These are phyloP conservation scores for Phaffomyces thermotolerans DNA, from an alignment of 805 yeast species.

Conservation along the genomic window DNA sequence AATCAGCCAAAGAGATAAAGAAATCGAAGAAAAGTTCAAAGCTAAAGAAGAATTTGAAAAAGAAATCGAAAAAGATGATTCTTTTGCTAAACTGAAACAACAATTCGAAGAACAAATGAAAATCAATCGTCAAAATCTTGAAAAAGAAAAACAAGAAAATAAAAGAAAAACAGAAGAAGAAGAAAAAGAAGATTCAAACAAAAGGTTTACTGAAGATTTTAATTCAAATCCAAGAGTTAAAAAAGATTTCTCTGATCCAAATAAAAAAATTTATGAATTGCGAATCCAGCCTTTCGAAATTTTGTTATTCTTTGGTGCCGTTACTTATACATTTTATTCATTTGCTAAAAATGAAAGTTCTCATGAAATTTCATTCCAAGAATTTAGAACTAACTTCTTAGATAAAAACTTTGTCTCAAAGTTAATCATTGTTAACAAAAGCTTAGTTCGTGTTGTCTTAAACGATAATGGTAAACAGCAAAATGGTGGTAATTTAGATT, in stretches of 20 bases:
- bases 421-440: slow-evolving; percentile 69
- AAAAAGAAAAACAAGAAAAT: slow-evolving; percentile 1
- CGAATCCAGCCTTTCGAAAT: slow-evolving; percentile 30
- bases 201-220: neutral
- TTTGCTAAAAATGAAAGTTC: slow-evolving; percentile 25
- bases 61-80: slow-evolving; percentile 6
- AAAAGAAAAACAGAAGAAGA: slow-evolving; percentile 3
- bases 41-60: slow-evolving; percentile 6
- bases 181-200: neutral
- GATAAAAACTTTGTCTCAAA: slow-evolving; percentile 72
- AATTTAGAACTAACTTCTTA: slow-evolving; percentile 68
- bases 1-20: neutral
- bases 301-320: slow-evolving; percentile 25
- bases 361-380: slow-evolving; percentile 82
- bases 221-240: slow-evolving; percentile 15
- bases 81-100: slow-evolving; percentile 10
- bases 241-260: slow-evolving; percentile 25
- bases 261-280: slow-evolving; percentile 24
- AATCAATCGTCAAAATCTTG: neutral
- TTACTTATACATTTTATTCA: slow-evolving; percentile 27
- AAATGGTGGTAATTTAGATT: slow-evolving; percentile 29
- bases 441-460: slow-evolving; percentile 64
- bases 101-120: neutral
- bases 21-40: slow-evolving; percentile 8
- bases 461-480: slow-evolving; percentile 42